A percentile compares a stretch with the other conserved stretches of the same genome.
These are phyloP conservation scores for Rosa lucieae DNA, from an alignment of 306 rosid species.

Conservation along the genomic window DNA sequence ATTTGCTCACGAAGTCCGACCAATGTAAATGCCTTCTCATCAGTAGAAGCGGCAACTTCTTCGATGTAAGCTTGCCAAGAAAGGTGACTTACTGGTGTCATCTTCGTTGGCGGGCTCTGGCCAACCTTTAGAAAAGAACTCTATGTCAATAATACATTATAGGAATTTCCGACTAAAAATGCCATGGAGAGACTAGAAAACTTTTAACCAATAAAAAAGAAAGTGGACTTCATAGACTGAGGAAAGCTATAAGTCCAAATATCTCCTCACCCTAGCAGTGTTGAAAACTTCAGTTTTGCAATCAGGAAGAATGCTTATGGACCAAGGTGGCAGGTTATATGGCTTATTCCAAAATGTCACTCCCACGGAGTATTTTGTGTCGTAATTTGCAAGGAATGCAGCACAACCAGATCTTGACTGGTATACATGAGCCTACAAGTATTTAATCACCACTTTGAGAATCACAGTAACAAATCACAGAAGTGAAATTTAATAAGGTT, in stretches of 20 bases:
- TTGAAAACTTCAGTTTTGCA: conserved; percentile 80
- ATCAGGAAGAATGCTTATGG: conserved; percentile 89
- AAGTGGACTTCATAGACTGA: background rate
- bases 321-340: conserved; percentile 90
- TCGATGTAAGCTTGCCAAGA: conserved; percentile 77
- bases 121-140: conserved; percentile 45
- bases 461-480: conserved; percentile 11
- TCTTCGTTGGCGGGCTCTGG: conserved; percentile 48
- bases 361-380: conserved; percentile 43
- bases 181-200: background rate
- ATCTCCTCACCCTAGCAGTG: conserved; percentile 75
- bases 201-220: background rate
- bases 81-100: conserved; percentile 57
- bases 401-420: conserved; percentile 61
- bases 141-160: conserved; percentile 15
- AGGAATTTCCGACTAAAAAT: background rate
- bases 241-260: background rate
- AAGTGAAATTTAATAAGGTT: background rate
- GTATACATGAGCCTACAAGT: conserved; percentile 69
- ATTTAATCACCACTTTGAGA: conserved; percentile 13
- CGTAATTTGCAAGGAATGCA: conserved; percentile 84
- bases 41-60: conserved; percentile 60
- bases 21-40: conserved; percentile 43
- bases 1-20: conserved; percentile 75
- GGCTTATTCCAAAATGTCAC: conserved; percentile 59